Percentiles rank a stretch among this genome's conserved stretches.
Conservation (phyloP, 2,329 filamentous ascomycete genomes). For the Sporothrix phasma region DNA sequence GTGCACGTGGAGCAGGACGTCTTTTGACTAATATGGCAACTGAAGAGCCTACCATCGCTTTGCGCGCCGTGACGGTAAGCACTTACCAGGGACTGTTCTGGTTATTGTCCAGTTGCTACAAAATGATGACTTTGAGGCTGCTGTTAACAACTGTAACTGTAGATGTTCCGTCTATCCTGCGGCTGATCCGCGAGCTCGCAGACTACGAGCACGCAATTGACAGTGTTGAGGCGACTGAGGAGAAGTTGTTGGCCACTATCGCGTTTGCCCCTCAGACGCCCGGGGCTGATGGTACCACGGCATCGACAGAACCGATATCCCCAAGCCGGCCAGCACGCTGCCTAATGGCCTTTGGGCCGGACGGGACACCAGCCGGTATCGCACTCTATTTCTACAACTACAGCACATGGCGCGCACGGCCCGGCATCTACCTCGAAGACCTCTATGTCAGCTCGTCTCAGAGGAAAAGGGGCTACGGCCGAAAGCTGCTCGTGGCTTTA, state of each 20-base stretch:
- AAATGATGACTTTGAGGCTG: not conserved
- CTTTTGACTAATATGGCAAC: slow-evolving; percentile 24
- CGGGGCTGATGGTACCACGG: slow-evolving; percentile 25
- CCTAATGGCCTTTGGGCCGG: slow-evolving; percentile 50
- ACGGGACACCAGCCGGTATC: slow-evolving; percentile 54
- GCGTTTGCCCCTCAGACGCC: slow-evolving; percentile 57
- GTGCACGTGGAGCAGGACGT: not conserved
- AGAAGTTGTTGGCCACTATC: slow-evolving; percentile 62
- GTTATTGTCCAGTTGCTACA: not conserved
- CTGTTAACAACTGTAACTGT: slow-evolving; percentile 3
- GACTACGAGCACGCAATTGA: slow-evolving; percentile 73
- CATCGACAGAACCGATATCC: slow-evolving; percentile 44
- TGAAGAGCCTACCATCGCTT: slow-evolving; percentile 38
- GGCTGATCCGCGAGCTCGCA: slow-evolving; percentile 75
- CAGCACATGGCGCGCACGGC: slow-evolving; percentile 78
- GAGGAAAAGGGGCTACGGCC: slow-evolving; percentile 71
- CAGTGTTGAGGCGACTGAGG: slow-evolving; percentile 67
- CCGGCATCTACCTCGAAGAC: slow-evolving; percentile 90
- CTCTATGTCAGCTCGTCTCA: slow-evolving; percentile 67
- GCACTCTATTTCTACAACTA: slow-evolving; percentile 95
- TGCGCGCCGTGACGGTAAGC: slow-evolving; percentile 48
- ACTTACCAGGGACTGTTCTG: not conserved
- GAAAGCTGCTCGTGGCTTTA: slow-evolving; percentile 60
- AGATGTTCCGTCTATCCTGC: slow-evolving; percentile 77
- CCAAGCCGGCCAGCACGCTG: slow-evolving; percentile 61